phyloP scores from a whole-genome alignment of 2,329 filamentous ascomycete species.

The Herpotrichia juniperi region DNA sequence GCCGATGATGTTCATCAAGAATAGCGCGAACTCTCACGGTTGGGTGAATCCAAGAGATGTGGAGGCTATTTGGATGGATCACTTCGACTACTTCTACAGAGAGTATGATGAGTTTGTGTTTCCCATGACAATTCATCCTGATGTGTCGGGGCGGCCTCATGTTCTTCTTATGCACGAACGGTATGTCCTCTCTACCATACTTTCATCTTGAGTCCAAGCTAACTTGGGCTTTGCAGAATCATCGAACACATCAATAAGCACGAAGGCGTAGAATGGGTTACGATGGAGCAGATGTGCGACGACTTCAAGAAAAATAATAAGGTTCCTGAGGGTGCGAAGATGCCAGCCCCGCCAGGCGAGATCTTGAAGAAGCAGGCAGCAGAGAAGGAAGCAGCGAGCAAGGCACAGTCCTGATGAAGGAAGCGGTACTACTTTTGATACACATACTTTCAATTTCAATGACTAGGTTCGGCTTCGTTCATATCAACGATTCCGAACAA shows the following conservation, averaged over 20 bases:
- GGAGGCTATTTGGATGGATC: conserved; percentile 69
- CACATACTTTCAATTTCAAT: background rate
- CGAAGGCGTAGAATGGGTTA: conserved; percentile 69
- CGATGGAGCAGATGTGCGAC: conserved; percentile 73
- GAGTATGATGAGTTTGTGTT: conserved; percentile 80
- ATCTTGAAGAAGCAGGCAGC: conserved; percentile 55
- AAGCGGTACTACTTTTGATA: too few relatives aligned
- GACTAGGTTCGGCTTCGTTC: background rate
- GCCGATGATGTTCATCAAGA: conserved; percentile 77
- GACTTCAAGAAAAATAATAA: conserved; percentile 72
- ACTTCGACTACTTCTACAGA: conserved; percentile 76
- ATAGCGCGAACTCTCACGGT: conserved; percentile 68
- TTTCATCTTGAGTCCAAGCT: conserved; percentile 1
- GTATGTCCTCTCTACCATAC: conserved; percentile 39
- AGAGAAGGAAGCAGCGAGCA: conserved; percentile 20
- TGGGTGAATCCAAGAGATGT: conserved; percentile 64
- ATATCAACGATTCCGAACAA: background rate
- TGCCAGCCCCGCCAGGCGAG: conserved; percentile 63
- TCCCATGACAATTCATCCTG: conserved; percentile 78
- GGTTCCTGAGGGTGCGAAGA: conserved; percentile 62
- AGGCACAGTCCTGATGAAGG: background rate
- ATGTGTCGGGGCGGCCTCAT: conserved; percentile 69
- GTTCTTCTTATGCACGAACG: conserved; percentile 76
- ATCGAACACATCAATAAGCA: conserved; percentile 73
- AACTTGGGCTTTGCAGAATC: conserved; percentile 45